Evolutionary conservation across 306 rosid genomes (phyloP).

Genomic region (Fagus sylvatica): DNA sequence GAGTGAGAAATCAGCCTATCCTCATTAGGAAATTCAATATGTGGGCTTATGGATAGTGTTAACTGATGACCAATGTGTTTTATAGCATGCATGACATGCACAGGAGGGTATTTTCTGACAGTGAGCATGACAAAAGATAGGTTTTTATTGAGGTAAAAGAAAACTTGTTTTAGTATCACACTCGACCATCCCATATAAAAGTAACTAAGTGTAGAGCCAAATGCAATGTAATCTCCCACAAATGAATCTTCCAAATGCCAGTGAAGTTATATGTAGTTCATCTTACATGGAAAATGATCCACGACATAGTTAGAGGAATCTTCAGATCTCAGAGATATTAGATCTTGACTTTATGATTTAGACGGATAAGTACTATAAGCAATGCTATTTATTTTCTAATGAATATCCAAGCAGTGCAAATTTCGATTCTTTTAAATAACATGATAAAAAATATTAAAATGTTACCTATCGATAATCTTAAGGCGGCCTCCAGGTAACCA

Average conservation of each 20-base stretch:
- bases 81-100: not conserved
- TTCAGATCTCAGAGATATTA: not conserved
- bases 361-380: not conserved
- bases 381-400: not conserved
- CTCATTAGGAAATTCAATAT: not conserved
- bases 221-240: not conserved
- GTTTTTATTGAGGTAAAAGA: not conserved
- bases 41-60: not conserved
- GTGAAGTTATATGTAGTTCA: not conserved
- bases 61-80: not conserved
- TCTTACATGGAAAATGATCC: not conserved
- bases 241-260: not conserved
- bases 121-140: not conserved
- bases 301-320: not conserved
- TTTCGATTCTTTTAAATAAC: not conserved
- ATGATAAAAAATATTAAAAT: not conserved
- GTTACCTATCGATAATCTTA: slow-evolving; percentile 92
- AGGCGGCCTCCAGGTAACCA: slow-evolving; percentile 95
- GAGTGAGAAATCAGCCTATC: not conserved
- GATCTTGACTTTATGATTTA: not conserved
- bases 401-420: not conserved
- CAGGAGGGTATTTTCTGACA: not conserved
- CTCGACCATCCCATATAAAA: not conserved
- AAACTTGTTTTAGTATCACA: not conserved
- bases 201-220: not conserved